Conservation (phyloP, 306 rosid genomes). For the Medicago arabica region DNA sequence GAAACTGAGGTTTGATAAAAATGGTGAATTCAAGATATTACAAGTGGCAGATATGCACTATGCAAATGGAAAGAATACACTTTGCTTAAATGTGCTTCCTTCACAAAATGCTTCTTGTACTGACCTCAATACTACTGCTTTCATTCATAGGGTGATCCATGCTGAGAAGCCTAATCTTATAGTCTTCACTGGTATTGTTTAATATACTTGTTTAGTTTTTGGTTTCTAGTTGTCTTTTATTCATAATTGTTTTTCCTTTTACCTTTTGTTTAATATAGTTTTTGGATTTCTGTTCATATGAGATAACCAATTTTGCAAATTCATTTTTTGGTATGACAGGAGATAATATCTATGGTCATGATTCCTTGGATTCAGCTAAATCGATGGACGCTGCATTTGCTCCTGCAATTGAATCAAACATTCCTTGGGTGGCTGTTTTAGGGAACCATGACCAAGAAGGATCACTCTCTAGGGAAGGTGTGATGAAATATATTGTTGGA, state of each 20-base stretch:
- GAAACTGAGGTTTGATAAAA: slow-evolving; percentile 60
- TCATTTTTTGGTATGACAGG: neutral
- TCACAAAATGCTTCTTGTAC: slow-evolving; percentile 66
- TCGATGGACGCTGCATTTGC: slow-evolving; percentile 83
- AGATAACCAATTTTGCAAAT: too few species aligned
- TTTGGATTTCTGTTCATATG: too few species aligned
- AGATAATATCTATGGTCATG: slow-evolving; percentile 73
- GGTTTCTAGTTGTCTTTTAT: neutral
- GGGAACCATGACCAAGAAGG: slow-evolving; percentile 98
- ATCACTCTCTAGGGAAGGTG: slow-evolving; percentile 65
- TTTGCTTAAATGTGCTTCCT: slow-evolving; percentile 68
- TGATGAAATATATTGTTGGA: slow-evolving; percentile 53
- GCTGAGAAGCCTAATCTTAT: slow-evolving; percentile 93
- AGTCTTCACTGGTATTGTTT: slow-evolving; percentile 88
- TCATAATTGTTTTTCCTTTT: neutral
- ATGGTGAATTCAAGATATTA: slow-evolving; percentile 85
- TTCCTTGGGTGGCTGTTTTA: slow-evolving; percentile 86
- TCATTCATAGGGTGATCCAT: slow-evolving; percentile 71
- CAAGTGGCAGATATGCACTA: slow-evolving; percentile 99
- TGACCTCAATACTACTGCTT: slow-evolving; percentile 85
- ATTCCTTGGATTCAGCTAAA: slow-evolving; percentile 66
- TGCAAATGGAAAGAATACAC: slow-evolving; percentile 69
- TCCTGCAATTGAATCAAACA: slow-evolving; percentile 76
- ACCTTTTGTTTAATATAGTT: neutral
- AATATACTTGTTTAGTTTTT: neutral